Conservation (phyloP, 208 protist species). For the Lotmaria passim region DNA sequence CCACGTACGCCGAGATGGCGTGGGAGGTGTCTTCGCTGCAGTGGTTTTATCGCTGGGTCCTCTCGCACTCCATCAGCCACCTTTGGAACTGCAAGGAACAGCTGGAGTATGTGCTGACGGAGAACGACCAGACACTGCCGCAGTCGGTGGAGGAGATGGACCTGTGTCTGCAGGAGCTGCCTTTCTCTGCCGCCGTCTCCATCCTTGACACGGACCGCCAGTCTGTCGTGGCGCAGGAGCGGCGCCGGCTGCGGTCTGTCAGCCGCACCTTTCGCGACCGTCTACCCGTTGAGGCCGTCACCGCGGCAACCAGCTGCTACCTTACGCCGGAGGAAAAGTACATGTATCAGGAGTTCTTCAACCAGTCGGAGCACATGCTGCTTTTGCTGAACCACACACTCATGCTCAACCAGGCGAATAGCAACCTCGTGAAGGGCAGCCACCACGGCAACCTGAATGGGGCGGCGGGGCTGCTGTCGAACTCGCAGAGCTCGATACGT, state of each 20-base stretch:
- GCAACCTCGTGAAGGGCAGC: neutral
- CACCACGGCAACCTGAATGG: neutral
- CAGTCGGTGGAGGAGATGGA: slow-evolving; percentile 62
- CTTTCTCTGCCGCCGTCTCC: slow-evolving; percentile 69
- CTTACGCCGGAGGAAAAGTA: slow-evolving; percentile 84
- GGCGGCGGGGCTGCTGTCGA: slow-evolving; percentile 5
- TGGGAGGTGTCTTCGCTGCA: slow-evolving; percentile 75
- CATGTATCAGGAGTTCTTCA: slow-evolving; percentile 87
- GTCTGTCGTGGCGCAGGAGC: slow-evolving; percentile 70
- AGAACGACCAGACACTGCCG: slow-evolving; percentile 47
- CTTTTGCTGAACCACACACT: slow-evolving; percentile 63
- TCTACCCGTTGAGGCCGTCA: slow-evolving; percentile 59
- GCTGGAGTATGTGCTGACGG: slow-evolving; percentile 80
- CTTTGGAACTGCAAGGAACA: slow-evolving; percentile 75
- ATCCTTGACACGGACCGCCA: slow-evolving; percentile 73
- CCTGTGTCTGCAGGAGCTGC: slow-evolving; percentile 33
- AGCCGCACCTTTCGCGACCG: slow-evolving; percentile 72
- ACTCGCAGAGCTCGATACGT: slow-evolving; percentile 11
- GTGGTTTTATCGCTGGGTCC: slow-evolving; percentile 87
- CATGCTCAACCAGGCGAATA: slow-evolving; percentile 45
- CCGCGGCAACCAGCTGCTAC: slow-evolving; percentile 69
- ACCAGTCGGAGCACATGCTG: slow-evolving; percentile 82
- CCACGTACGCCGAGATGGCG: slow-evolving; percentile 65
- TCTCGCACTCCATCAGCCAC: slow-evolving; percentile 77
- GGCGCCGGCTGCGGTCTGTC: slow-evolving; percentile 64